Evolutionary conservation across 106 monocot genomes (phyloP), one percentile per base, ranked within the genome.

Genomic region (Apostasia shenzhenica): DNA sequence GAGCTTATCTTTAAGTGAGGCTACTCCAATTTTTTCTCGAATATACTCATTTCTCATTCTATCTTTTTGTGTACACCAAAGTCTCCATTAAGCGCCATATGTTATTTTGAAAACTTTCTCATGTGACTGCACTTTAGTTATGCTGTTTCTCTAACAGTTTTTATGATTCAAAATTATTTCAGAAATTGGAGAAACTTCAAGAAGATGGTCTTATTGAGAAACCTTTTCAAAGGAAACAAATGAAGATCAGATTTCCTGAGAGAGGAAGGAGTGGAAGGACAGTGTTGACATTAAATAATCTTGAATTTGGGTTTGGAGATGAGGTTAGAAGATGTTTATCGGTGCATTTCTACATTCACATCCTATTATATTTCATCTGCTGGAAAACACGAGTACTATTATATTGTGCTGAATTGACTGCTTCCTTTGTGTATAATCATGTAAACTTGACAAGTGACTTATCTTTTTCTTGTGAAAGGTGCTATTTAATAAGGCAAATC

Each of bases 151-250:
- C 66, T 76, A 51, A 68, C 42, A 14, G 4, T 63, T 56, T 39
- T 56, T 47, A 14, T 46, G 45, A 73, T 78, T 53, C 56, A 54
- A 54, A 55, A 62, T 70, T 6, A 61, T 72, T 12, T 49, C 80
- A 99, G 97, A 99, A 93, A 85, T 77, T 99, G 70, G 97, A 87
- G 59, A 99, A 83, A 73, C 87, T 99, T 64, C 80, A 87, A 63
- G 83, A 89, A 63, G 87, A 81, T 79, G 97, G 85, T 46, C 81
- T 87, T 74, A 63, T 99, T 49, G 93, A 99, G 72, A 99, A 99
- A 63, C 97, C 97, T 72, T 99, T 99, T 67, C 77, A 84, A 57
- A 84, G 92, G 74, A 99, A 99, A 66, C 90, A 93, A 72, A 71
- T 90, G 48, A 99, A 77, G 70, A 87, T 99, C 48, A 89, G 87